phyloP scores from a whole-genome alignment of 176 grass and related monocot genomes.

The Cenchrus purpureus region DNA sequence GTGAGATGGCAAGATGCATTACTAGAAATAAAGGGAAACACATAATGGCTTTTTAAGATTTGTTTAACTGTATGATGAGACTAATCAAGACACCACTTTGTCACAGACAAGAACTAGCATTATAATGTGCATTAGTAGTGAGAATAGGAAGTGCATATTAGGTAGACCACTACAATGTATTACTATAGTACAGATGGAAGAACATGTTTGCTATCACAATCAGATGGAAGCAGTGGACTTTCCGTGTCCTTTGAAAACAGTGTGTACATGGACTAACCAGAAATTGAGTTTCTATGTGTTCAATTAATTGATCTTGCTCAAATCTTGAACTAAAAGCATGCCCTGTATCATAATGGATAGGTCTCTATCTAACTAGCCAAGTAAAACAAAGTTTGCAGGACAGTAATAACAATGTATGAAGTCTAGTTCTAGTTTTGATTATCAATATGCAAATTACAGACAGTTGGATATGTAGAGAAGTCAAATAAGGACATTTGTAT shows the following conservation, averaged over 20 bases:
- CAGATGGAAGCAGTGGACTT: not conserved
- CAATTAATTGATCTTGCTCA: not conserved
- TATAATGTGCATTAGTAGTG: not conserved
- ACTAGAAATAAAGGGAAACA: not conserved
- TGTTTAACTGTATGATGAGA: constrained; percentile 16
- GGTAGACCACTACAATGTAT: not conserved
- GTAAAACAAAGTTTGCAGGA: constrained; percentile 13
- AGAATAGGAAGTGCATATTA: constrained; percentile 13
- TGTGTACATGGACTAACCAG: not conserved
- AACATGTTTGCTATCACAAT: not conserved
- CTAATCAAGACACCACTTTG: not conserved
- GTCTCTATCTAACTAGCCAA: constrained; percentile 21
- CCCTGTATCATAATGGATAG: not conserved
- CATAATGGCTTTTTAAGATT: not conserved
- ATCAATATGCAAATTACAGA: not conserved
- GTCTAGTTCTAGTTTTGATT: not conserved
- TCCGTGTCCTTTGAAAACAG: not conserved
- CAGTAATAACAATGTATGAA: constrained; percentile 19
- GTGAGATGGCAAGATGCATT: not conserved
- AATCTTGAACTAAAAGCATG: not conserved
- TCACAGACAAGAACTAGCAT: not conserved
- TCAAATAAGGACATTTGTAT: not conserved
- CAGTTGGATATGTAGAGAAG: constrained; percentile 1
- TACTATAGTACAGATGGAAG: not conserved
- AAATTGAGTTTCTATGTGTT: not conserved